phyloP scores from a whole-genome alignment of 768 basidiomycete genomes.

The Podaxis sp. region DNA sequence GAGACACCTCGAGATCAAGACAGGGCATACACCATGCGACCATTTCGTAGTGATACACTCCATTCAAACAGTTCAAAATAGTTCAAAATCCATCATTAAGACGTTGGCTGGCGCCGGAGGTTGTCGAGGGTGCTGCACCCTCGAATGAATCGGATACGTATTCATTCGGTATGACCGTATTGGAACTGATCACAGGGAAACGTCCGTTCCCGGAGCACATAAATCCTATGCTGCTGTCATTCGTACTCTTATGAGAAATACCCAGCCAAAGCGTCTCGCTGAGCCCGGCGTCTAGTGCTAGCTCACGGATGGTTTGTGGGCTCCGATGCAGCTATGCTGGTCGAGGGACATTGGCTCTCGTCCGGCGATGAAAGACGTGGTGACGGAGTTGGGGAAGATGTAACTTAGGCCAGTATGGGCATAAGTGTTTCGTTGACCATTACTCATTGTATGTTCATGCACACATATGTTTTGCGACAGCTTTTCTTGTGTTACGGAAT shows the following conservation, averaged over 20 bases:
- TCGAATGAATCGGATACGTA: conserved; percentile 54
- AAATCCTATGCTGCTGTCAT: conserved; percentile 52
- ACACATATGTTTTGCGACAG: too few relatives aligned
- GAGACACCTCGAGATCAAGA: too few relatives aligned
- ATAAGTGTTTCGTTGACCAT: not conserved
- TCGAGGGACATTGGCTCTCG: conserved; percentile 32
- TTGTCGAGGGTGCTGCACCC: conserved; percentile 44
- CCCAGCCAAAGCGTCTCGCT: conserved; percentile 41
- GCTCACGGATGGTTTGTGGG: conserved; percentile 51
- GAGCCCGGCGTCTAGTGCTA: conserved; percentile 30
- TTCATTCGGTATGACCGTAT: conserved; percentile 58
- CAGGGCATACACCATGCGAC: too few relatives aligned
- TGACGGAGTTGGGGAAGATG: conserved; percentile 5
- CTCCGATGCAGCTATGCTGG: conserved; percentile 51
- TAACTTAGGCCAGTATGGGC: not conserved
- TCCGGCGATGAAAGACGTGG: conserved; percentile 40
- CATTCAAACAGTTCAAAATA: too few relatives aligned
- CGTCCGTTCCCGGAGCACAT: conserved; percentile 46
- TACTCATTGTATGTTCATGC: too few relatives aligned
- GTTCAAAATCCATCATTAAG: too few relatives aligned
- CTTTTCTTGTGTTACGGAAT: too few relatives aligned
- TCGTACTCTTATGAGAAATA: conserved; percentile 34
- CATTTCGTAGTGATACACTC: too few relatives aligned
- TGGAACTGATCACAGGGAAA: conserved; percentile 57
- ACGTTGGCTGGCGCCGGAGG: conserved; percentile 64